These are phyloP conservation scores for Coriolopsis trogii DNA, from an alignment of 1,284 basidiomycete species.

Conservation along the genomic window DNA sequence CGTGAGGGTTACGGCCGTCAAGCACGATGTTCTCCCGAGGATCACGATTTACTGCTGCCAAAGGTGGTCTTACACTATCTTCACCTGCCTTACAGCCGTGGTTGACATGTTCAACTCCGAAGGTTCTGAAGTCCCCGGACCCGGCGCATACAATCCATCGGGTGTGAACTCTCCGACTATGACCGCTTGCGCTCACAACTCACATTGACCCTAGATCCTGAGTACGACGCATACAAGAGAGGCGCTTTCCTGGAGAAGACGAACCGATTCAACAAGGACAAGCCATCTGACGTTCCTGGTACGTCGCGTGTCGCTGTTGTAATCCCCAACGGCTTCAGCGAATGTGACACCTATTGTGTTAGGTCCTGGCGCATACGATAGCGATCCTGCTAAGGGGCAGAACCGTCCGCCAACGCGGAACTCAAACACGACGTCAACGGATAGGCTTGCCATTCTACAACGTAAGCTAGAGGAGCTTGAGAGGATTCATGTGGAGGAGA, in stretches of 20 bases:
- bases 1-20: not conserved
- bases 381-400: slow-evolving; percentile 13
- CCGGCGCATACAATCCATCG: slow-evolving; percentile 32
- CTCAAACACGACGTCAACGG: slow-evolving; percentile 27
- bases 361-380: slow-evolving; percentile 44
- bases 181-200: not conserved
- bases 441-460: slow-evolving; percentile 58
- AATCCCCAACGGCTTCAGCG: too few relatives aligned
- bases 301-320: slow-evolving; percentile 12
- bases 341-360: not conserved
- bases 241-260: slow-evolving; percentile 60
- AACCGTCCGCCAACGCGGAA: slow-evolving; percentile 19
- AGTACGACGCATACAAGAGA: slow-evolving; percentile 53
- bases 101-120: not conserved
- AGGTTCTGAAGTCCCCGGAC: slow-evolving; percentile 30
- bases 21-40: not conserved
- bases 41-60: not conserved
- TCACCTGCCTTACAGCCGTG: not conserved
- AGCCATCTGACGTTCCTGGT: slow-evolving; percentile 46
- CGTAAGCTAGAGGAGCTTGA: slow-evolving; percentile 71
- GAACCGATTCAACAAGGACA: slow-evolving; percentile 50
- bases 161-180: slow-evolving; percentile 6
- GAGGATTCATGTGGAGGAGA: slow-evolving; percentile 62
- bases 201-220: slow-evolving; percentile 36
- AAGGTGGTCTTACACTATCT: not conserved